A percentile compares a stretch with the other conserved stretches of the same genome.
These are phyloP conservation scores for Aspergillus cejpii DNA, from an alignment of 2,329 filamentous ascomycete genomes.

Conservation along the genomic window DNA sequence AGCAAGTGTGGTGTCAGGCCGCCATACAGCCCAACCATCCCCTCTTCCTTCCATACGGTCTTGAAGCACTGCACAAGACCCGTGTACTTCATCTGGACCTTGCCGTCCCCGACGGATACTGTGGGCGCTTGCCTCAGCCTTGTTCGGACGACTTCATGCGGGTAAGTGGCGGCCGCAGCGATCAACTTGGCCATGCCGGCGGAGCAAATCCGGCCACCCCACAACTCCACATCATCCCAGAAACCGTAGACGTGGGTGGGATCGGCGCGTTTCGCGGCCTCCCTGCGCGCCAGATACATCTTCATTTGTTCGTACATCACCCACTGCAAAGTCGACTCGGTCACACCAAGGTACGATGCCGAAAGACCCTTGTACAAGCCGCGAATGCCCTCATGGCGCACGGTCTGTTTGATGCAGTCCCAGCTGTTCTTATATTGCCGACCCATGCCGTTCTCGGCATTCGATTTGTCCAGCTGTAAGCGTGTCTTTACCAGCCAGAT, in stretches of 20 bases:
- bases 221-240: constrained; percentile 70
- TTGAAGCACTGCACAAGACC: constrained; percentile 84
- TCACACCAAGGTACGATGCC: constrained; percentile 84
- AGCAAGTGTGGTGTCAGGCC: constrained; percentile 87
- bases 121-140: constrained; percentile 78
- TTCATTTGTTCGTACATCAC: constrained; percentile 93
- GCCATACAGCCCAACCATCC: constrained; percentile 77
- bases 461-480: constrained; percentile 83
- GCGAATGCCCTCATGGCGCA: constrained; percentile 70
- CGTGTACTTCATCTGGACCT: constrained; percentile 72
- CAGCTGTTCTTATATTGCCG: constrained; percentile 78
- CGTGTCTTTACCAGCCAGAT: constrained; percentile 96
- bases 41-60: constrained; percentile 81
- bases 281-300: constrained; percentile 56
- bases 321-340: constrained; percentile 88
- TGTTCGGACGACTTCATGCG: constrained; percentile 84
- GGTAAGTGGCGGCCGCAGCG: constrained; percentile 79
- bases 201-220: constrained; percentile 71
- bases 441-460: constrained; percentile 53
- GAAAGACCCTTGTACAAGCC: constrained; percentile 87
- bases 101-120: constrained; percentile 60
- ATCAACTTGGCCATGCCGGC: constrained; percentile 73
- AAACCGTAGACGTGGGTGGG: constrained; percentile 56
- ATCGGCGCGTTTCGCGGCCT: constrained; percentile 52
- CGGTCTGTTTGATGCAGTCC: constrained; percentile 77